Evolutionary conservation across 1,284 basidiomycete genomes (phyloP).

Genomic region (Cystobasidiaceae sp.): DNA sequence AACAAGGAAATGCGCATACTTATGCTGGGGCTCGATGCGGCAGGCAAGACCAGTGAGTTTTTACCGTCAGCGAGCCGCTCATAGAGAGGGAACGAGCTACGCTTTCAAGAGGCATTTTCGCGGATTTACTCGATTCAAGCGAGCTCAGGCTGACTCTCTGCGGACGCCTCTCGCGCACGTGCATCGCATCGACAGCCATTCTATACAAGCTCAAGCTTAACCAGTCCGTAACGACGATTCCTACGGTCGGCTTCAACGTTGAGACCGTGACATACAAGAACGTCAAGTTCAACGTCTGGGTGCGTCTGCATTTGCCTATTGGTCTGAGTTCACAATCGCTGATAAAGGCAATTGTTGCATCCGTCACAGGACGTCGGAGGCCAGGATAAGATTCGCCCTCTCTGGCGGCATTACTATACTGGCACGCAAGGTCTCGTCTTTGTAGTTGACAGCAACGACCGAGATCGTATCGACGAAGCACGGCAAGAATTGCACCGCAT

Average conservation of each 20-base stretch:
- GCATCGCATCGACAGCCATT: too few relatives aligned
- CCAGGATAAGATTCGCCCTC: conserved; percentile 51
- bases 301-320: conserved; percentile 36
- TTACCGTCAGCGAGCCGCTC: neutral
- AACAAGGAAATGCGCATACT: conserved; percentile 47
- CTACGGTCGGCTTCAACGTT: conserved; percentile 54
- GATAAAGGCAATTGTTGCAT: too few relatives aligned
- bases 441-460: conserved; percentile 68
- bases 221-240: conserved; percentile 51
- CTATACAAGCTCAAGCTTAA: conserved; percentile 52
- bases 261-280: conserved; percentile 51
- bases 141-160: too few relatives aligned
- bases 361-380: conserved; percentile 49
- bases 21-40: conserved; percentile 50
- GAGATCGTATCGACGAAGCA: conserved; percentile 93
- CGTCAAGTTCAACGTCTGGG: conserved; percentile 48
- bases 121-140: too few relatives aligned
- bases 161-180: too few relatives aligned
- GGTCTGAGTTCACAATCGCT: neutral
- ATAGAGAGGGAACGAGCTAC: neutral
- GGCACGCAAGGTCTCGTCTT: conserved; percentile 60
- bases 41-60: conserved; percentile 79
- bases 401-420: conserved; percentile 92
- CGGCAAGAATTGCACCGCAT: conserved; percentile 94
- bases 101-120: neutral